These are phyloP conservation scores for Amaranthus cruentus DNA, from an alignment of 148 eudicot species.

Conservation along the genomic window DNA sequence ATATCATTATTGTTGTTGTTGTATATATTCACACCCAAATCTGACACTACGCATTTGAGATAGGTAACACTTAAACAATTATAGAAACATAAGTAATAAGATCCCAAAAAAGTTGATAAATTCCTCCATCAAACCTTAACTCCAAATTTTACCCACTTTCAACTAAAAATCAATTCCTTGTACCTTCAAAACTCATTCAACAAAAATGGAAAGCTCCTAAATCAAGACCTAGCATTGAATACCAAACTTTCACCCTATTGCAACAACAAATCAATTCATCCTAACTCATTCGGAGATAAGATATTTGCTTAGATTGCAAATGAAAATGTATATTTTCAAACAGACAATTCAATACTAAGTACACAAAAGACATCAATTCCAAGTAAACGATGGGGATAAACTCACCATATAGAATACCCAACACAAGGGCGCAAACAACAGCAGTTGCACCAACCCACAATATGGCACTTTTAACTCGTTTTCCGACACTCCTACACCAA, in stretches of 20 bases:
- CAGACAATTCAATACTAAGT: background rate
- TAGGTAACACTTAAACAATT: background rate
- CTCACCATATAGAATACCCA: conserved; percentile 92
- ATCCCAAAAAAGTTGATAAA: background rate
- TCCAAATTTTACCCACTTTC: background rate
- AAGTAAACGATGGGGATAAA: background rate
- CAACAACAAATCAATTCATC: background rate
- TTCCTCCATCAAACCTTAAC: background rate
- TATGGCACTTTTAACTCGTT: conserved; percentile 71
- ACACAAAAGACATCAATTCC: background rate
- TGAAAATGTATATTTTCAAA: background rate
- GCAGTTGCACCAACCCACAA: conserved; percentile 74
- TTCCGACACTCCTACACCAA: conserved; percentile 56
- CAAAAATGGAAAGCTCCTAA: background rate
- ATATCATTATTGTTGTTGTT: background rate
- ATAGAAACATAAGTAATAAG: background rate
- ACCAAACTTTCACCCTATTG: background rate
- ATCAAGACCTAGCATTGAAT: background rate
- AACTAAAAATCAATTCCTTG: background rate
- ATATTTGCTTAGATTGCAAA: background rate
- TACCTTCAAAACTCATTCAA: background rate
- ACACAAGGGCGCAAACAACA: conserved; percentile 66
- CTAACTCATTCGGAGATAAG: background rate
- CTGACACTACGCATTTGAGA: background rate
- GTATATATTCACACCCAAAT: background rate